Evolutionary conservation across 2,329 filamentous ascomycete genomes (phyloP).

Genomic region (Cladorrhinum sp.): DNA sequence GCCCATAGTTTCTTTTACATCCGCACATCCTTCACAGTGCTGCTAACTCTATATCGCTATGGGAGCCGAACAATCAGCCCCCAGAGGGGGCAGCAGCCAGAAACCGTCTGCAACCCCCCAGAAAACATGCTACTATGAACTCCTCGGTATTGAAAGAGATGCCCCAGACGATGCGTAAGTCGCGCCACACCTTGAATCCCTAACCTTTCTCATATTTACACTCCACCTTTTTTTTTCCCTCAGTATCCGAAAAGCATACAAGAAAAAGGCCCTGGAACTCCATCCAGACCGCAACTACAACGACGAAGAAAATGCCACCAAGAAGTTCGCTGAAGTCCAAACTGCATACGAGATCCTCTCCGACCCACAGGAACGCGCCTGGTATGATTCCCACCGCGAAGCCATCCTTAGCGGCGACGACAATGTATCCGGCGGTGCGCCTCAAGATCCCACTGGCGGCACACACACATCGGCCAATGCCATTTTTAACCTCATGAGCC

Average conservation of each 20-base stretch:
- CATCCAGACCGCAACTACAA: slow-evolving; percentile 93
- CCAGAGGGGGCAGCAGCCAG: slow-evolving; percentile 30
- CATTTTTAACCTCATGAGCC: slow-evolving; percentile 72
- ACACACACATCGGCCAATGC: slow-evolving; percentile 78
- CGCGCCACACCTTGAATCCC: background rate
- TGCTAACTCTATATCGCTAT: slow-evolving; percentile 33
- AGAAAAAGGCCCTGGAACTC: slow-evolving; percentile 83
- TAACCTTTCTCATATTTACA: background rate
- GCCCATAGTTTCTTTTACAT: too few species aligned
- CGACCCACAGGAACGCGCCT: slow-evolving; percentile 90
- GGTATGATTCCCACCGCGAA: slow-evolving; percentile 94
- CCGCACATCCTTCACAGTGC: background rate
- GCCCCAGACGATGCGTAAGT: slow-evolving; percentile 80
- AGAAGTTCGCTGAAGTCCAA: slow-evolving; percentile 85
- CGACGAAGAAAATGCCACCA: slow-evolving; percentile 78
- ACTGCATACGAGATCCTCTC: slow-evolving; percentile 94
- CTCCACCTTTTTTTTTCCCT: background rate
- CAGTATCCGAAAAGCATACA: slow-evolving; percentile 91
- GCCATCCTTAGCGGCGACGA: slow-evolving; percentile 71
- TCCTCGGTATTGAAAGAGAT: slow-evolving; percentile 68
- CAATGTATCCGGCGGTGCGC: slow-evolving; percentile 36
- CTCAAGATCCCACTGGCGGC: slow-evolving; percentile 52
- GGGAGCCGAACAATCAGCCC: slow-evolving; percentile 56
- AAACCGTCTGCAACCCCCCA: slow-evolving; percentile 29
- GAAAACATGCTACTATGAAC: slow-evolving; percentile 82